Conservation (phyloP, 106 monocot species). For the Platanthera zijinensis region DNA sequence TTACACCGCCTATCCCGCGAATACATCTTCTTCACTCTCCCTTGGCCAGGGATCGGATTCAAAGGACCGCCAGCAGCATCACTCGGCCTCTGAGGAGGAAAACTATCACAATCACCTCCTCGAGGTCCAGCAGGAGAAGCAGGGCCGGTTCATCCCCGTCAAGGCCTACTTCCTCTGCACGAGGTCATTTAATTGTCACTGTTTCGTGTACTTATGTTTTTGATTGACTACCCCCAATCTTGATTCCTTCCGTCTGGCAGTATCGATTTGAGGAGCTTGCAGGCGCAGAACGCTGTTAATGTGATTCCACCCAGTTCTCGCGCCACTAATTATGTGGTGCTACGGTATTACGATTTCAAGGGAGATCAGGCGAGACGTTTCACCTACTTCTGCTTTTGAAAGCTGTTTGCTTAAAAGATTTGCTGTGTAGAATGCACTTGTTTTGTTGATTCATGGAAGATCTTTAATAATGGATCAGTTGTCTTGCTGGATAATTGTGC, state of each 20-base stretch:
- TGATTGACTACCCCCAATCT: neutral
- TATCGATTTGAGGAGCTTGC: constrained; percentile 86
- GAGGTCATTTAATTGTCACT: constrained; percentile 20
- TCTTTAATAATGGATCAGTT: neutral
- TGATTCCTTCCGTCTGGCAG: constrained; percentile 25
- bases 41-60: constrained; percentile 32
- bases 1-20: neutral
- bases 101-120: constrained; percentile 51
- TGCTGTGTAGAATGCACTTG: neutral
- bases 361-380: constrained; percentile 30
- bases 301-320: constrained; percentile 84
- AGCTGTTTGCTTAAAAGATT: neutral
- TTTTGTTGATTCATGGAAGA: neutral
- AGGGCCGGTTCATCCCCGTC: constrained; percentile 75
- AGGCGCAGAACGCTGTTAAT: constrained; percentile 88
- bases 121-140: constrained; percentile 81
- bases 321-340: constrained; percentile 84
- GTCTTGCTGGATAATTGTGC: neutral
- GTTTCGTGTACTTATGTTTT: neutral
- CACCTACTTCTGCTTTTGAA: neutral
- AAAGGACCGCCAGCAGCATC: constrained; percentile 12
- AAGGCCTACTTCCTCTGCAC: constrained; percentile 92
- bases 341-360: constrained; percentile 75
- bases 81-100: constrained; percentile 31
- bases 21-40: constrained; percentile 24